A percentile compares a stretch with the other conserved stretches of the same genome.
phyloP scores from a whole-genome alignment of 2,329 filamentous ascomycete genomes.

The Neofusicoccum ribis region DNA sequence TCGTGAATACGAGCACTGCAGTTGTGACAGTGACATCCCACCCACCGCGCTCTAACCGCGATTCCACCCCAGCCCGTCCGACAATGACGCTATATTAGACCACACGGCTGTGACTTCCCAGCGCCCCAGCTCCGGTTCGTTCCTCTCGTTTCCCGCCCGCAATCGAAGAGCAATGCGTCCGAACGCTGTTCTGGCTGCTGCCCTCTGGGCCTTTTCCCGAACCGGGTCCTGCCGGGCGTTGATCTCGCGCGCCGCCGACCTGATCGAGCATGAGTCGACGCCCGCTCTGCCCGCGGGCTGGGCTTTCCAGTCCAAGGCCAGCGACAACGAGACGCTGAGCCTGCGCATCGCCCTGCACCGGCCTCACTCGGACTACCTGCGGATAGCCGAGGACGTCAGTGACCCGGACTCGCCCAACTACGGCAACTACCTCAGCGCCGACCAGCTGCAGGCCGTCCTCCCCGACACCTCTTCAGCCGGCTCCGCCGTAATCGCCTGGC shows the following conservation, averaged over 20 bases:
- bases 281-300: not conserved
- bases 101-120: not conserved
- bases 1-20: not conserved
- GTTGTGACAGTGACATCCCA: not conserved
- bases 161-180: not conserved
- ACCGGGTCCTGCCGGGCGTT: not conserved
- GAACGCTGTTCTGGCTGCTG: not conserved
- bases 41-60: not conserved
- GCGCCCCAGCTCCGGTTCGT: not conserved
- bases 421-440: constrained; percentile 45
- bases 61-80: not conserved
- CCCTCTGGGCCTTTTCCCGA: not conserved
- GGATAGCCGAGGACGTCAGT: constrained; percentile 19
- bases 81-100: not conserved
- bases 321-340: not conserved
- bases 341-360: constrained; percentile 19
- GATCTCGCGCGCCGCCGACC: not conserved
- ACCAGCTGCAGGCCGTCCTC: constrained; percentile 40
- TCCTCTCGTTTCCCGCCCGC: not conserved
- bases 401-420: constrained; percentile 44
- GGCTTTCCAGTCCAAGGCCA: not conserved
- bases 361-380: constrained; percentile 15
- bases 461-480: constrained; percentile 34
- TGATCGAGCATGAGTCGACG: constrained; percentile 3
- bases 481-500: constrained; percentile 44